Conservation (phyloP, 108 stramenopile species). For the Schizochytrium sp. region DNA sequence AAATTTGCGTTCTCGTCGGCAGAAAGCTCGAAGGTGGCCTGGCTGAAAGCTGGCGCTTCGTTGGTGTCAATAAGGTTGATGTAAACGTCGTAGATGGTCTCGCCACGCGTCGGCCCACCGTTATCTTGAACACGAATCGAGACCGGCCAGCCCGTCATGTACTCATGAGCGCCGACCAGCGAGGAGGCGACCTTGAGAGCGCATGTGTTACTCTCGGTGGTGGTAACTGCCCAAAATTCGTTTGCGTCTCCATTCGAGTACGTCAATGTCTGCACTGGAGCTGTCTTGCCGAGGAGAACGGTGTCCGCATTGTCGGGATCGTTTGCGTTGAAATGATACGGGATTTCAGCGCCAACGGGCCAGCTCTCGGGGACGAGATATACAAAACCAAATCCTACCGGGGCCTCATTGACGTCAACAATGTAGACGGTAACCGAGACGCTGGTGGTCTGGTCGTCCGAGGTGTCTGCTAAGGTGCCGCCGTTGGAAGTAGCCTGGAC, state of each 20-base stretch:
- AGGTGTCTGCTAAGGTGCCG: not conserved
- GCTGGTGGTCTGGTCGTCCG: not conserved
- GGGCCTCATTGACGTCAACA: not conserved
- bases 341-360: not conserved
- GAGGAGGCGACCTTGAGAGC: not conserved
- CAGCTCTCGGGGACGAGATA: not conserved
- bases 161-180: not conserved
- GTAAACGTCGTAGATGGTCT: not conserved
- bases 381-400: not conserved
- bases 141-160: not conserved
- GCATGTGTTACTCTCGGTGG: not conserved
- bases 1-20: not conserved
- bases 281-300: not conserved
- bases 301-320: not conserved
- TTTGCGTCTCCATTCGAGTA: not conserved
- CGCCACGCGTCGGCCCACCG: not conserved
- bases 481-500: not conserved
- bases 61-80: not conserved
- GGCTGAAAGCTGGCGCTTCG: not conserved
- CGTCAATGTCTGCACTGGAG: not conserved
- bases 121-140: not conserved
- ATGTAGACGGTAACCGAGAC: not conserved
- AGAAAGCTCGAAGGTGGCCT: not conserved
- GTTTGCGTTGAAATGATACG: not conserved
- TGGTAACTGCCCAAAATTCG: not conserved